These are phyloP conservation scores for Pyrenophora teres DNA, from an alignment of 2,329 filamentous ascomycete genomes.

Conservation along the genomic window DNA sequence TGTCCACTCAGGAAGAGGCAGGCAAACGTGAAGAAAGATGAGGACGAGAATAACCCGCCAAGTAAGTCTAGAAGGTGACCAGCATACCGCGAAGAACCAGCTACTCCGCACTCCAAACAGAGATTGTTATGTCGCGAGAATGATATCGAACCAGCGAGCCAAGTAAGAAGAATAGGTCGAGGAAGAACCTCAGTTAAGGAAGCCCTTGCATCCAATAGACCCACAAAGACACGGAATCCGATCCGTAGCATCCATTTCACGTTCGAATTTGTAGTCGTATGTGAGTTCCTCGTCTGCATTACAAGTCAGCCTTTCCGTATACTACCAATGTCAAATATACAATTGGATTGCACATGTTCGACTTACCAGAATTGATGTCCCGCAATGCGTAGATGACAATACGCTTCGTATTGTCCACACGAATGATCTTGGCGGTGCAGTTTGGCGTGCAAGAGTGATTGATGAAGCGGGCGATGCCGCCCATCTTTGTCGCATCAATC, in stretches of 20 bases:
- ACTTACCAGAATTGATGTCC: conserved; percentile 92
- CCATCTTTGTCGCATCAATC: conserved; percentile 97
- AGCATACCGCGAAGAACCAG: no score
- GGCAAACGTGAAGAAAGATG: no score
- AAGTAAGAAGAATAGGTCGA: neutral
- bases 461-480: conserved; percentile 97
- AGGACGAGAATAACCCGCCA: no score
- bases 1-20: no score
- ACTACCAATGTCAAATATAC: conserved; percentile 1
- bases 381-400: conserved; percentile 98
- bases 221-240: conserved; percentile 97
- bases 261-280: conserved; percentile 99
- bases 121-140: neutral
- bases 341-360: neutral
- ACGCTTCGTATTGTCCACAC: conserved; percentile 94
- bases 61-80: no score
- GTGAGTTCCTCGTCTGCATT: conserved; percentile 91
- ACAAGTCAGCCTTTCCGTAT: conserved; percentile 30
- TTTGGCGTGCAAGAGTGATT: conserved; percentile 98
- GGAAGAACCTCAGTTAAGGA: conserved; percentile 77
- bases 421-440: conserved; percentile 99
- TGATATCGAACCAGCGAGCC: neutral
- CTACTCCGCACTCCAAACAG: no score
- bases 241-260: conserved; percentile 91
- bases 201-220: conserved; percentile 95